Evolutionary conservation across 441 rosid species (phyloP).

Genomic region (Adansonia grandidieri): DNA sequence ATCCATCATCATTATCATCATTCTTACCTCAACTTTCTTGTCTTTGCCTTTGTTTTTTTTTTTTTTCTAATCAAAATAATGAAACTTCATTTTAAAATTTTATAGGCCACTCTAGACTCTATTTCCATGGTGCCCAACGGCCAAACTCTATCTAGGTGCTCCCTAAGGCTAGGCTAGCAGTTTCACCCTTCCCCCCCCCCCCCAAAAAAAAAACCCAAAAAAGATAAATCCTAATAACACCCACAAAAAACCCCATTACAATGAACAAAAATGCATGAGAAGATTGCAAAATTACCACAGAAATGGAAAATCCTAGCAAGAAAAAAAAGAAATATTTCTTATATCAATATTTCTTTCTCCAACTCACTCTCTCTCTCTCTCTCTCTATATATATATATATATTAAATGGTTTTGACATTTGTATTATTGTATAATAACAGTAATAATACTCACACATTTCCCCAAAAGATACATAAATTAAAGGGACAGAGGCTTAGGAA

Average conservation of each 20-base stretch:
- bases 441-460: conserved; percentile 34
- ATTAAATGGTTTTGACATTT: background rate
- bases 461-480: conserved; percentile 36
- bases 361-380: too few species aligned
- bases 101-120: background rate
- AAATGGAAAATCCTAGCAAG: background rate
- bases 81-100: background rate
- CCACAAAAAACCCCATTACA: background rate
- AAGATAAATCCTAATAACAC: background rate
- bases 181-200: background rate
- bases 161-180: conserved; percentile 8
- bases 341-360: background rate
- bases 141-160: background rate
- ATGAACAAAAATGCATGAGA: background rate
- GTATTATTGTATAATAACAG: background rate
- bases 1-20: background rate
- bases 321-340: background rate
- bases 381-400: too few species aligned
- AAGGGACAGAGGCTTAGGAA: conserved; percentile 30
- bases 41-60: conserved; percentile 23
- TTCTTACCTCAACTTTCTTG: conserved; percentile 29
- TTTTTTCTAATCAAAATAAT: background rate
- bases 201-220: background rate
- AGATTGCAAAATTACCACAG: background rate
- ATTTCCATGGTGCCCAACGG: conserved; percentile 15